Conservation (phyloP, 1,139 yeast species). For the Lodderomyces theae region DNA sequence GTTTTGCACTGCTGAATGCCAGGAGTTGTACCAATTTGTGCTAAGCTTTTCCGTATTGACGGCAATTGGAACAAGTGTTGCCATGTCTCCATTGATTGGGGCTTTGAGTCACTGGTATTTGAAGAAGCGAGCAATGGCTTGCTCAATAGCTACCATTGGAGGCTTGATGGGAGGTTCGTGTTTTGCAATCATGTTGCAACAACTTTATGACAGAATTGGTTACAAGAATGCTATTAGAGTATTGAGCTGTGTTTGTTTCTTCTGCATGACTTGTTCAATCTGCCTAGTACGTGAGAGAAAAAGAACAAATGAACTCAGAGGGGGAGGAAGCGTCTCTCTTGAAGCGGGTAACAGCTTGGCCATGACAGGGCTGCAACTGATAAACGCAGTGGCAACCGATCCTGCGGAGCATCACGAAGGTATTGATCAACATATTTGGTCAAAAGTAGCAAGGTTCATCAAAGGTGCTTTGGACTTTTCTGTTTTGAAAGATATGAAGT, state of each 20-base stretch:
- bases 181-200: constrained; percentile 54
- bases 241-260: constrained; percentile 48
- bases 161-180: constrained; percentile 63
- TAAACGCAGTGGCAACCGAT: not conserved
- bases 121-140: constrained; percentile 52
- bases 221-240: constrained; percentile 62
- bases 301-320: constrained; percentile 8
- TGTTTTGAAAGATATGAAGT: constrained; percentile 41
- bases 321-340: constrained; percentile 1
- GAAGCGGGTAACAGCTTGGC: not conserved
- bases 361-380: not conserved
- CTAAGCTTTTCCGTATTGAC: constrained; percentile 54
- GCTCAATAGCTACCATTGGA: constrained; percentile 58
- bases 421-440: not conserved
- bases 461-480: constrained; percentile 37
- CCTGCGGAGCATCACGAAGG: not conserved
- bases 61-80: constrained; percentile 56
- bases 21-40: constrained; percentile 55
- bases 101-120: constrained; percentile 63
- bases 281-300: constrained; percentile 45
- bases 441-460: constrained; percentile 15
- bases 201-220: constrained; percentile 46
- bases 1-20: constrained; percentile 52
- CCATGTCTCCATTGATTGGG: constrained; percentile 59
- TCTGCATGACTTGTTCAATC: constrained; percentile 36